Base-by-base conservation (phyloP, 495 filamentous ascomycete species). In the Penicillium egyptiacum region DNA sequence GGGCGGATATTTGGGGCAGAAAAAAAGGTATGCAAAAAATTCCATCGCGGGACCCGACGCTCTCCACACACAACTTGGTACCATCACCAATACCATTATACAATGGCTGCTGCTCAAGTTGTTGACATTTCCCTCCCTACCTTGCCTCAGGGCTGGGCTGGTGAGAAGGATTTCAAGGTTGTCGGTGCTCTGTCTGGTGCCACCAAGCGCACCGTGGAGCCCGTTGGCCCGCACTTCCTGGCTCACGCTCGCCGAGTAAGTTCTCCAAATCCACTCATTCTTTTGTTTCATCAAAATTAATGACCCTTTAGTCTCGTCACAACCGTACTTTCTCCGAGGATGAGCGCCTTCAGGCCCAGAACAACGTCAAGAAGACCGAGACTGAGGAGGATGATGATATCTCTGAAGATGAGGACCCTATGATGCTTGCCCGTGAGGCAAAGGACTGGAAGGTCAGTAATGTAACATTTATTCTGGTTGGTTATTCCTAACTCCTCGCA, bases 261-360 rank as follows among this genome's bases (percentile, higher is more conserved):
- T 70, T 44, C 42, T 28, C 31, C 14, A 17, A 58, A 30, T 33
- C 22, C 11, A 53, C 58, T 45, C 6, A 31, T 4, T 44, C 12
- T 53, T 8, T 54, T 50, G 11, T 35, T 35, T 31, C 9, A 0
- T 49, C 22, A 4, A 5, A 39, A 33, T 63, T 75, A 69, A 71
- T 57, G 66, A 60, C 45, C 53, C 12, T 61, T 60, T 63, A 88
- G 84, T 88, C 86, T 74, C 91, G 93, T 58, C 94, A 98, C 78
- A 85, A 92, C 77, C 91, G 94, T 64, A 98, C 94, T 53, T 98
- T 98, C 79, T 96, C 91, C 66, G 94, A 98, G 74, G 94, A 98
- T 78, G 94, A 98, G 71, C 86, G 92, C 50, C 93, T 98, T 67
- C 91, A 97, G 74, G 94, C 94, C 26, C 88, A 93, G 76, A 84